A percentile compares a stretch with the other conserved stretches of the same genome.
Conservation (phyloP, 495 filamentous ascomycete species). For the Xeromyces bisporus region DNA sequence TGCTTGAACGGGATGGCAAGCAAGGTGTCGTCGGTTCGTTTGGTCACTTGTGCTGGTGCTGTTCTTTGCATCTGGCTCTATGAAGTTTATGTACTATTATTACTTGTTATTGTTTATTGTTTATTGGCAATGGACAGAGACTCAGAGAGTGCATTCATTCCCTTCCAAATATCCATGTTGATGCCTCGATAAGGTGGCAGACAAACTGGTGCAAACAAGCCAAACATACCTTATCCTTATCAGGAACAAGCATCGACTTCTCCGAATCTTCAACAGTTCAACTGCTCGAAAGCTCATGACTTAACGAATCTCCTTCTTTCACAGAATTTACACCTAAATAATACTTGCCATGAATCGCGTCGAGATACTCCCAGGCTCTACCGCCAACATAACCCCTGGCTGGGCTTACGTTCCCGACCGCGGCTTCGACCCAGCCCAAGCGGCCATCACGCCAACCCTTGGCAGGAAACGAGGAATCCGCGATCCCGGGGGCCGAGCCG, state of each 20-base stretch:
- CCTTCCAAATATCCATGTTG: not conserved
- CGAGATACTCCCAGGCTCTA: conserved; percentile 56
- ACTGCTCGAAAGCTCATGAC: too few species aligned
- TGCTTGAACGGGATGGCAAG: not conserved
- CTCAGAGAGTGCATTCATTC: too few species aligned
- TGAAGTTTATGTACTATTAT: too few species aligned
- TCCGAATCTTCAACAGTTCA: too few species aligned
- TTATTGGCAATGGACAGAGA: too few species aligned
- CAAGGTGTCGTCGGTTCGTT: too few species aligned
- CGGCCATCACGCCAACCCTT: conserved; percentile 35
- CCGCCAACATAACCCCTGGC: conserved; percentile 52
- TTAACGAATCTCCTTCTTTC: not conserved
- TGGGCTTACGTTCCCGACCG: conserved; percentile 79
- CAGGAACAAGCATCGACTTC: too few species aligned
- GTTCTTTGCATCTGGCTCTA: not conserved
- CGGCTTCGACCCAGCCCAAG: conserved; percentile 43
- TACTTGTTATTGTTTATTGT: too few species aligned
- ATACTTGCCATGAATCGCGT: conserved; percentile 43
- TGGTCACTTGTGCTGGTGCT: too few species aligned
- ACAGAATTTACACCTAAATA: not conserved
- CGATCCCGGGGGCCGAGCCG: conserved; percentile 33
- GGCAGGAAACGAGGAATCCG: conserved; percentile 49
- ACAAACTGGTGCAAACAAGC: conserved; percentile 10
- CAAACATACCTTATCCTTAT: conserved; percentile 17
- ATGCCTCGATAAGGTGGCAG: not conserved